phyloP scores from a whole-genome alignment of 2,329 filamentous ascomycete genomes.

The Pseudophaeomoniella oleicola region DNA sequence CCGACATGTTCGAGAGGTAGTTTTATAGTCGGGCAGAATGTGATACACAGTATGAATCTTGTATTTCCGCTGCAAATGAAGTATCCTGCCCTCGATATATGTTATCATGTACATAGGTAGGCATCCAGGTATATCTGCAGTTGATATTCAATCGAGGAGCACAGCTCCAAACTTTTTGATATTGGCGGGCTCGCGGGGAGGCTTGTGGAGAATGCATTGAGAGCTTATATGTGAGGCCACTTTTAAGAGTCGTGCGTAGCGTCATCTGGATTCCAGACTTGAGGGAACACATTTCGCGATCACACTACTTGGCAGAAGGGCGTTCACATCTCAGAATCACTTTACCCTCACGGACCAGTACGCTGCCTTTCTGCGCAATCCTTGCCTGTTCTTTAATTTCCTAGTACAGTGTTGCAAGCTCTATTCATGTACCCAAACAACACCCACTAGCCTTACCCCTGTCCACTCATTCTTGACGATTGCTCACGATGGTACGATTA shows the following conservation, averaged over 20 bases:
- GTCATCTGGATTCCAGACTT: not conserved
- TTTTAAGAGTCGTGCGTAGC: not conserved
- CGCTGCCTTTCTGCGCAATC: not conserved
- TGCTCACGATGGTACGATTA: constrained; percentile 70
- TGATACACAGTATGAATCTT: too few relatives aligned
- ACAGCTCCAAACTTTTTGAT: not conserved
- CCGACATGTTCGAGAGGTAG: too few relatives aligned
- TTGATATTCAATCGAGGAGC: too few relatives aligned
- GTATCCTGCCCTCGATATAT: too few relatives aligned
- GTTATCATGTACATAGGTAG: too few relatives aligned
- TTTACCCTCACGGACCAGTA: not conserved
- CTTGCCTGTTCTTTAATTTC: not conserved
- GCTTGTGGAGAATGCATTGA: not conserved
- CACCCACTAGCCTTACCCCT: not conserved
- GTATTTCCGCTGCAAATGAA: too few relatives aligned
- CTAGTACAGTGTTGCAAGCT: constrained; percentile 10
- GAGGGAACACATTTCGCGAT: not conserved
- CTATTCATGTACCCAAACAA: constrained; percentile 8
- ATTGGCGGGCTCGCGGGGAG: too few relatives aligned
- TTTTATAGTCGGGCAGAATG: too few relatives aligned
- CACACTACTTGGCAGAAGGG: not conserved
- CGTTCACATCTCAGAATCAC: not conserved
- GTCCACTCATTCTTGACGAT: constrained; percentile 5
- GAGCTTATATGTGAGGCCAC: not conserved
- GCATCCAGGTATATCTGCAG: too few relatives aligned